Evolutionary conservation across 2,329 filamentous ascomycete genomes (phyloP).

Genomic region (Trichoderma sp.): DNA sequence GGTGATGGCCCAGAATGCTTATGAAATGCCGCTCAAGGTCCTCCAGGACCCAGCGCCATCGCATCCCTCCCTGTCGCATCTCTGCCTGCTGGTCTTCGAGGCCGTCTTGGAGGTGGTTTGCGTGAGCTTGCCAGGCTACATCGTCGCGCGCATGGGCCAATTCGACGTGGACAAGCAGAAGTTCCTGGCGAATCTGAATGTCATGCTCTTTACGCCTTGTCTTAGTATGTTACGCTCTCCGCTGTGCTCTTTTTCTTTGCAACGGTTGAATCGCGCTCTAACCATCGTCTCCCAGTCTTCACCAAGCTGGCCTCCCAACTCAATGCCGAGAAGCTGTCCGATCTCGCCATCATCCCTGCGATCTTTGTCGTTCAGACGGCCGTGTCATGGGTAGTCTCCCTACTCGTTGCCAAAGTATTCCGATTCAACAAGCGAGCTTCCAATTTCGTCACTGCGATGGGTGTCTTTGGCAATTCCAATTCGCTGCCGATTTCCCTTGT

Average conservation of each 20-base stretch:
- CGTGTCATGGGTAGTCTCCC: constrained; percentile 79
- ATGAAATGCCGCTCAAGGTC: constrained; percentile 48
- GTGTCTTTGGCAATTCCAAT: constrained; percentile 96
- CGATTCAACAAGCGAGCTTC: constrained; percentile 80
- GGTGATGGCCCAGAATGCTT: constrained; percentile 43
- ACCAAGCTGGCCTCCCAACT: constrained; percentile 95
- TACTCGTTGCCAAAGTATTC: constrained; percentile 71
- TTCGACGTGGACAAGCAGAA: constrained; percentile 97
- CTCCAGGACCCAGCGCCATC: constrained; percentile 50
- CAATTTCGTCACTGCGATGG: constrained; percentile 98
- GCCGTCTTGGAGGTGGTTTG: constrained; percentile 94
- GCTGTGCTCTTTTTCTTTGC: not conserved
- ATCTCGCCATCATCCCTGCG: constrained; percentile 90
- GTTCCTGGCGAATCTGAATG: constrained; percentile 94
- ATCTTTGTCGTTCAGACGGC: constrained; percentile 89
- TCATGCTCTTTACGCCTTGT: constrained; percentile 94
- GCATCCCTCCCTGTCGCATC: constrained; percentile 68
- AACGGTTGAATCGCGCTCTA: constrained; percentile 1
- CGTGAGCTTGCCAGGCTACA: constrained; percentile 90
- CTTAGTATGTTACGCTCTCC: constrained; percentile 66
- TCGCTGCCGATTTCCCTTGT: constrained; percentile 96
- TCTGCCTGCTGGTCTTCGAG: constrained; percentile 85
- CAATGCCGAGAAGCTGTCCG: constrained; percentile 83
- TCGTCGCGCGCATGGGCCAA: constrained; percentile 85
- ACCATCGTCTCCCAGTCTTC: constrained; percentile 65